Evolutionary conservation across 73 alveolate species (phyloP).

Genomic region (Paramecium pentaurelia): DNA sequence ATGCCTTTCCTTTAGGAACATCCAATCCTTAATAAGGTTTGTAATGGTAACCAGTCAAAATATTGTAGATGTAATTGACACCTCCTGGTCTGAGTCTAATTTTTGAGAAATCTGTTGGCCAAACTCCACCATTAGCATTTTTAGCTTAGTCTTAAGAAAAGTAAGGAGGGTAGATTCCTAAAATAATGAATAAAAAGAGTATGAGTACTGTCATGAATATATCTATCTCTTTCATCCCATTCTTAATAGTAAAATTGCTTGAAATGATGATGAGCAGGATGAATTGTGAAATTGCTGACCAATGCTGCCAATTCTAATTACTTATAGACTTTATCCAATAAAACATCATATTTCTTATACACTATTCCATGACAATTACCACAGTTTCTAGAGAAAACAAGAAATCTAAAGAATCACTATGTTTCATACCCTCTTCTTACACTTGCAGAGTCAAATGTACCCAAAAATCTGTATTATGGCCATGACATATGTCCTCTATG

Average conservation of each 20-base stretch:
- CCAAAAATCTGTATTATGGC: constrained; percentile 87
- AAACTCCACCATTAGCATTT: constrained; percentile 90
- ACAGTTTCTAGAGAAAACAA: constrained; percentile 87
- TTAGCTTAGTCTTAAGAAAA: constrained; percentile 92
- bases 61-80: constrained; percentile 82
- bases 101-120: constrained; percentile 91
- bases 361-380: constrained; percentile 91
- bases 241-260: constrained; percentile 89
- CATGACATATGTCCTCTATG: constrained; percentile 88
- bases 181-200: neutral
- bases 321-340: constrained; percentile 87
- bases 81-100: constrained; percentile 86
- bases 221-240: constrained; percentile 93
- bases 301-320: constrained; percentile 84
- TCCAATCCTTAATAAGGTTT: constrained; percentile 90
- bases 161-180: constrained; percentile 87
- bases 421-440: constrained; percentile 82
- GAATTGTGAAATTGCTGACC: constrained; percentile 79
- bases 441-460: constrained; percentile 86
- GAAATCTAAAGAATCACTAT: constrained; percentile 51
- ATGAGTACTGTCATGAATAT: constrained; percentile 79
- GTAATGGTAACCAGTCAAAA: constrained; percentile 92
- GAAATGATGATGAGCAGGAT: constrained; percentile 90
- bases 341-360: constrained; percentile 85
- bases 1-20: constrained; percentile 91